phyloP scores from a whole-genome alignment of 768 basidiomycete genomes.

The Xanthoconium purpureum region DNA sequence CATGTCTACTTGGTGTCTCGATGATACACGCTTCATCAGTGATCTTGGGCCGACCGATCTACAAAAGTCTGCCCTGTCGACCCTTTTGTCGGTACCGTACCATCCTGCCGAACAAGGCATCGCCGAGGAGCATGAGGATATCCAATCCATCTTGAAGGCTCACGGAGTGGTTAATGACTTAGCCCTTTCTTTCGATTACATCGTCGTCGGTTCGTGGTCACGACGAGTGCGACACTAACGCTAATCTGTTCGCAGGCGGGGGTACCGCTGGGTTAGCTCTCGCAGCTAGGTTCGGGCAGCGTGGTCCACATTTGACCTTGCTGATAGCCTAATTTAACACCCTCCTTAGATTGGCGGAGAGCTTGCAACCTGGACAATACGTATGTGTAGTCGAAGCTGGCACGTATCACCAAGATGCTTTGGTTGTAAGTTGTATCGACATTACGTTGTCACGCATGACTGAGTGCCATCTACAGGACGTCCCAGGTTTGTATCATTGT shows the following conservation, averaged over 20 bases:
- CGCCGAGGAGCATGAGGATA: background rate
- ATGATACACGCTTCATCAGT: background rate
- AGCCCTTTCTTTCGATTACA: constrained; percentile 6
- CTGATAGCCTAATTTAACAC: background rate
- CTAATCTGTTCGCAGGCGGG: constrained; percentile 7
- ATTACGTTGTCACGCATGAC: background rate
- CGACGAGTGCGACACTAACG: background rate
- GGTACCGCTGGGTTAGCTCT: constrained; percentile 18
- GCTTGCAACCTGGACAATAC: constrained; percentile 9
- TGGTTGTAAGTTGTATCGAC: constrained; percentile 8
- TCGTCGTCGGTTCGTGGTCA: constrained; percentile 8
- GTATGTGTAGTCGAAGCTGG: constrained; percentile 21
- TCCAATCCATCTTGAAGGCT: background rate
- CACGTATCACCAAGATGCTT: constrained; percentile 4
- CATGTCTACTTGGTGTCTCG: background rate
- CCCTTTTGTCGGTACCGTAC: background rate
- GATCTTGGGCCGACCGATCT: background rate
- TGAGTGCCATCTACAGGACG: constrained; percentile 3
- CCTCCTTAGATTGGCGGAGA: constrained; percentile 10
- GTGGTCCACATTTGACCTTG: background rate
- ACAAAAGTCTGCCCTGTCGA: background rate
- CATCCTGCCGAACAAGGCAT: background rate
- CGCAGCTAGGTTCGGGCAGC: constrained; percentile 8
- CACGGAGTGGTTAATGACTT: background rate
- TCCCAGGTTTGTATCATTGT: constrained; percentile 13